These are phyloP conservation scores for Calonectria naviculata DNA, from an alignment of 2,329 filamentous ascomycete genomes.

Conservation along the genomic window DNA sequence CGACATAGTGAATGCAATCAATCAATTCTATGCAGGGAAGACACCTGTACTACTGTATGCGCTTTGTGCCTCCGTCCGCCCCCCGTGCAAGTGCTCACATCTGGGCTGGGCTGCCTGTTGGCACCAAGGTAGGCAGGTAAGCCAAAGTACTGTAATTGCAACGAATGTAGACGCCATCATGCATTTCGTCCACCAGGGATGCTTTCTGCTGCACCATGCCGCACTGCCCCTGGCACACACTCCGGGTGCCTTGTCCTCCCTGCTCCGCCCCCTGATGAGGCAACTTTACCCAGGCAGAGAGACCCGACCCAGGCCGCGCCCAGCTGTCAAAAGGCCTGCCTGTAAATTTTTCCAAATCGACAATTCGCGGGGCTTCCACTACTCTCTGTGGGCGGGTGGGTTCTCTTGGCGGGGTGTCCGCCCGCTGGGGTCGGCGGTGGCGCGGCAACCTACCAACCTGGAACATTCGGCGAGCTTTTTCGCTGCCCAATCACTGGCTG, in stretches of 20 bases:
- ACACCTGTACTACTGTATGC: background rate
- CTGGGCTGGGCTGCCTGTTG: background rate
- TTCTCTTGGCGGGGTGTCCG: conserved; percentile 2
- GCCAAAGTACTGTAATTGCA: background rate
- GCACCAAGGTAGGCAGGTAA: background rate
- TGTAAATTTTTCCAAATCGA: conserved; percentile 17
- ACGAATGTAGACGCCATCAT: conserved; percentile 1
- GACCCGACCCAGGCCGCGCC: background rate
- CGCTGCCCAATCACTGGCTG: conserved; percentile 25
- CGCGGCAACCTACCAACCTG: conserved; percentile 19
- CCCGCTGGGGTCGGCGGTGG: conserved; percentile 18
- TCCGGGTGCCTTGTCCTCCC: background rate
- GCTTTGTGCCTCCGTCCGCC: background rate
- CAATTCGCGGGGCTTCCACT: conserved; percentile 39
- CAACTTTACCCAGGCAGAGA: background rate
- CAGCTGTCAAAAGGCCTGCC: conserved; percentile 24
- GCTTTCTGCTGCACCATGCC: conserved; percentile 1
- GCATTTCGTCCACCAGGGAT: background rate
- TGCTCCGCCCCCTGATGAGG: background rate
- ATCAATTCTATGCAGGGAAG: background rate
- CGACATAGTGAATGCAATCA: background rate
- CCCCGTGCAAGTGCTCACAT: background rate
- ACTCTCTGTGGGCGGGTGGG: conserved; percentile 29
- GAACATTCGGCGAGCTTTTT: conserved; percentile 17
- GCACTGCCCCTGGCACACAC: conserved; percentile 3